Evolutionary conservation across 371 early-diverging fungal species (phyloP), one percentile per base, ranked within the genome.

Genomic region (Nosema muscidifuracis): DNA sequence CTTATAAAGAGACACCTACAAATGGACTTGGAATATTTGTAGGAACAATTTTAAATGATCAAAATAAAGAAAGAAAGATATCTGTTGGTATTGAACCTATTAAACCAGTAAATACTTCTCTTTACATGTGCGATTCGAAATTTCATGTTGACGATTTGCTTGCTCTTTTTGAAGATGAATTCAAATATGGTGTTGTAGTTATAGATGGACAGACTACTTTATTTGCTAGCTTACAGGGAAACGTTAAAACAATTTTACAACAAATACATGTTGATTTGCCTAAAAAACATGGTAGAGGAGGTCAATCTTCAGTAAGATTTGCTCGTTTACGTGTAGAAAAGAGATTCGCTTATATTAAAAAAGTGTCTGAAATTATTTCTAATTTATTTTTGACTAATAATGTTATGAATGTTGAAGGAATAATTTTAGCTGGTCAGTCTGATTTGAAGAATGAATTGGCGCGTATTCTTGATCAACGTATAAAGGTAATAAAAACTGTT

Each of bases 201-300:
- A 94, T 99, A 89, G 98, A 99, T 83, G 99, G 99, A 87, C 91
- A 91, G 84, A 94, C 95, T 56, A 84, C 93, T 6, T 84, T 99
- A 57, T 99, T 94, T 82, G 97, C 97, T 58, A 89, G 91, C n/a
- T 85, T 97, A 24, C 87, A 91, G 65, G 98, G 98, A 53, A 96
- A 93, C 85, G 90, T 89, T 16, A 92, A 95, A 70, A 93, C 94
- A 65, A 88, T 99, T 53, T 84, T 96, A 71, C 93, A 94, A 85
- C 90, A 91, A 80, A 86, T 97, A 63, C 82, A 87, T 24, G 97
- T 98, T 43, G 97, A 97, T 79, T 83, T 97, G 73, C 98, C 98
- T 74, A 97, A 97, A 87, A 99, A 97, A 89, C 99, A 99, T 88
- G 97, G 80, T n/a, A 90, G 97, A 84, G 99, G 98, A 86, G 99